These are phyloP conservation scores for Desmodesmus armatus DNA, from an alignment of 139 green algal genomes.

Conservation along the genomic window DNA sequence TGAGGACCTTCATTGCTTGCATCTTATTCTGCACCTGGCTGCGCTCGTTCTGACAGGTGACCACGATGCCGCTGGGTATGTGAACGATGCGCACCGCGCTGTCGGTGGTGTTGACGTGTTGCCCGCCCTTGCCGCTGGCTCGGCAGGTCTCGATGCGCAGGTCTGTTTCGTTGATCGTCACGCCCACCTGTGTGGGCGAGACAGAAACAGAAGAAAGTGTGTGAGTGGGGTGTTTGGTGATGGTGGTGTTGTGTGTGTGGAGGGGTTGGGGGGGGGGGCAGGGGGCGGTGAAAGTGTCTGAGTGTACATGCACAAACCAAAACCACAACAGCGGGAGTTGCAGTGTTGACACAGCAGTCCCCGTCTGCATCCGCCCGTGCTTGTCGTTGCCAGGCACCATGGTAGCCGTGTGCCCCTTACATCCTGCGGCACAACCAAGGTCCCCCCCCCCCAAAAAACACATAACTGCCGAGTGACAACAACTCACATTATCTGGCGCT, in stretches of 20 bases:
- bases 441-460: too few relatives aligned
- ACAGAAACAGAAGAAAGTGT: background rate
- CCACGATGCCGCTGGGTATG: constrained; percentile 71
- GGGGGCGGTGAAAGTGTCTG: too few relatives aligned
- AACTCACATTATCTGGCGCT: too few relatives aligned
- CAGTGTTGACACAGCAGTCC: constrained; percentile 73
- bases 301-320: too few relatives aligned
- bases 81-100: constrained; percentile 75
- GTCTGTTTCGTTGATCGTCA: constrained; percentile 58
- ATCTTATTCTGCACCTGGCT: constrained; percentile 93
- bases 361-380: constrained; percentile 92
- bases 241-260: background rate
- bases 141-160: constrained; percentile 64
- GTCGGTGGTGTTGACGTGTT: constrained; percentile 84
- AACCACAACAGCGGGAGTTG: background rate
- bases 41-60: constrained; percentile 89
- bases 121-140: constrained; percentile 69
- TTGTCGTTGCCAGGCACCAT: constrained; percentile 93
- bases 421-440: background rate
- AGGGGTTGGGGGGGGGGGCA: too few relatives aligned
- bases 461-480: constrained; percentile 42
- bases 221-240: too few relatives aligned
- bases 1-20: constrained; percentile 78
- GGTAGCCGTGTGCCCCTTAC: constrained; percentile 92
- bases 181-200: constrained; percentile 47